phyloP scores from a whole-genome alignment of 345 rosid species.

The Arabidopsis suecica region DNA sequence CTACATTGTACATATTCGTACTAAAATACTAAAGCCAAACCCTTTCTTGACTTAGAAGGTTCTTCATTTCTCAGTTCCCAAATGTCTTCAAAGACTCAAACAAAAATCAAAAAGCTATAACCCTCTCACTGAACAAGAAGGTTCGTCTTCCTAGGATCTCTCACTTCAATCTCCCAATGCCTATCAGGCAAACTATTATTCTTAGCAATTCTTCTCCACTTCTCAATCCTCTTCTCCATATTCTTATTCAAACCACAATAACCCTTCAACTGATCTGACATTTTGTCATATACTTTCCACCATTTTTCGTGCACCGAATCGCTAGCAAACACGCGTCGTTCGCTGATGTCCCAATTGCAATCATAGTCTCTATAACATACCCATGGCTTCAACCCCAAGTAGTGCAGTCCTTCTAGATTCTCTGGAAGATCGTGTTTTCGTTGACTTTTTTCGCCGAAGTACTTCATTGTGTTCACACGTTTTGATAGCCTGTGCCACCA shows the following conservation, averaged over 20 bases:
- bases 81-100: background rate
- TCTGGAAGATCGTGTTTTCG: background rate
- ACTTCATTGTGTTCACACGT: slow-evolving; percentile 60
- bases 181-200: slow-evolving; percentile 49
- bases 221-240: slow-evolving; percentile 55
- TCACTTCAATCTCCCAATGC: slow-evolving; percentile 69
- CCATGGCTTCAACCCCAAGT: slow-evolving; percentile 92
- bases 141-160: slow-evolving; percentile 58
- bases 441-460: slow-evolving; percentile 29
- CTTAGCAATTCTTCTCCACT: slow-evolving; percentile 63
- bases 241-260: slow-evolving; percentile 60
- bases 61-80: background rate
- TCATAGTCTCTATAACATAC: slow-evolving; percentile 86
- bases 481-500: slow-evolving; percentile 89
- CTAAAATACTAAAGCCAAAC: background rate
- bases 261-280: slow-evolving; percentile 59
- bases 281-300: slow-evolving; percentile 74
- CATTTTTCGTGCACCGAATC: slow-evolving; percentile 64
- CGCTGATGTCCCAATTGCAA: slow-evolving; percentile 76
- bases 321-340: slow-evolving; percentile 57
- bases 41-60: slow-evolving; percentile 9
- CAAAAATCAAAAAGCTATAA: background rate
- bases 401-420: slow-evolving; percentile 58
- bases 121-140: slow-evolving; percentile 36
- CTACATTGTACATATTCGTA: background rate